Base-by-base conservation (phyloP, 225 moss, liverwort and hornwort genomes). In the Anthoceros angustus region DNA sequence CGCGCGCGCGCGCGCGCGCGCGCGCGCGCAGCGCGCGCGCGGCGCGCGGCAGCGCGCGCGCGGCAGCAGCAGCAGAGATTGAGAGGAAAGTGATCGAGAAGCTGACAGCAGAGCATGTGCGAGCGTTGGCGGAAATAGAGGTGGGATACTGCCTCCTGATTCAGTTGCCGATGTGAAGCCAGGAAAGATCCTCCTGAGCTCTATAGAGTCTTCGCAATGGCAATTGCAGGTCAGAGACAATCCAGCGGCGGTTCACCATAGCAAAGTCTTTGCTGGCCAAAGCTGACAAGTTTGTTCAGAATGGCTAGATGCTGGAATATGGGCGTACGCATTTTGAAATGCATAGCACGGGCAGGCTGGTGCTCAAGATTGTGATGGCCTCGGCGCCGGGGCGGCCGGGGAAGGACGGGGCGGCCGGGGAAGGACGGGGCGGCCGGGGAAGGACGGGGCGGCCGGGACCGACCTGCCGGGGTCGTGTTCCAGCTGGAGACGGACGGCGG, bases 281-380 rank as follows among this genome's bases (percentile, higher is more conserved):
- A 75, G 94, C 90, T 67, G 90, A 88, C 77, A 94, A 94, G 75
- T 66, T 62, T 72, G 68, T 67, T 72, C 42, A n/a, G 69, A 64
- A 25, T 23, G 68, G 77, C 72, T 79, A 94, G 94, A 94, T 94
- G 94, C 80, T 94, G 67, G 94, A 90, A 75, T 94, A 94, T 62
- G 90, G 94, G 23, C 80, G 94, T 70, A 83, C 94, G 12, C 94
- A 94, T 73, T 94, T 90, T 70, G 90, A 94, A 72, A 80, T 94
- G 78, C 94, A 94, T 15, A 94, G 87, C 71, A 94, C 94, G 18
- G 90, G 94, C 42, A 87, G 87, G 66, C 69, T 94, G 72, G 87
- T 94, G 94, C 90, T 26, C 89, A 88, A 76, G 94, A 90, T 50
- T 50, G 49, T 50, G 49, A 50, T 50, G 49, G 15, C 49, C 5